These are phyloP conservation scores for Clarireedia monteithiana DNA, from an alignment of 2,329 filamentous ascomycete species.

Conservation along the genomic window DNA sequence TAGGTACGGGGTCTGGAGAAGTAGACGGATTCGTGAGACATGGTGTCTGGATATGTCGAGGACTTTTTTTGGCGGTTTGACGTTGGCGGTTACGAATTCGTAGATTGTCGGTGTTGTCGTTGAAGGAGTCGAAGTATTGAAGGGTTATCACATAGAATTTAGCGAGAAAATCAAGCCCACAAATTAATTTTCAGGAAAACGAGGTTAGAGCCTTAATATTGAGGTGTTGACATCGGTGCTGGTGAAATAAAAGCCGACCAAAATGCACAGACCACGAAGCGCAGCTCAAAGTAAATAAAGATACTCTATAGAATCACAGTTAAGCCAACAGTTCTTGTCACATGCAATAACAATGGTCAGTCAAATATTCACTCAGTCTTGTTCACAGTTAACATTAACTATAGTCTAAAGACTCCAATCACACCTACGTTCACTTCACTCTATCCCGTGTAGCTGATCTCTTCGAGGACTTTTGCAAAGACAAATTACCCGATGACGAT, in stretches of 20 bases:
- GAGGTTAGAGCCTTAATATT: background rate
- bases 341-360: background rate
- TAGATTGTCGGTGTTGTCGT: slow-evolving; percentile 1
- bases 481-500: slow-evolving; percentile 66
- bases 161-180: slow-evolving; percentile 6
- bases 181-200: background rate
- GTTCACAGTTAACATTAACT: background rate
- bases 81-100: slow-evolving; percentile 3
- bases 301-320: background rate
- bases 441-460: slow-evolving; percentile 65
- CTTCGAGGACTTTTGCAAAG: slow-evolving; percentile 68
- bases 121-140: slow-evolving; percentile 1
- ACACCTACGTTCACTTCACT: slow-evolving; percentile 71
- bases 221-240: no score
- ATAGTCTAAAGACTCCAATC: slow-evolving; percentile 59
- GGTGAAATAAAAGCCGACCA: background rate
- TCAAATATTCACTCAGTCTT: background rate
- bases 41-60: slow-evolving; percentile 36
- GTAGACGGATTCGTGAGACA: slow-evolving; percentile 96
- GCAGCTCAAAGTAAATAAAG: background rate
- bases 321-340: background rate
- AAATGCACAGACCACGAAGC: no score
- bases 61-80: slow-evolving; percentile 12
- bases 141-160: slow-evolving; percentile 1
- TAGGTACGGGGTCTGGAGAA: slow-evolving; percentile 96